Evolutionary conservation across 202 grass and related monocot species (phyloP).

Genomic region (Carex sylvatica): DNA sequence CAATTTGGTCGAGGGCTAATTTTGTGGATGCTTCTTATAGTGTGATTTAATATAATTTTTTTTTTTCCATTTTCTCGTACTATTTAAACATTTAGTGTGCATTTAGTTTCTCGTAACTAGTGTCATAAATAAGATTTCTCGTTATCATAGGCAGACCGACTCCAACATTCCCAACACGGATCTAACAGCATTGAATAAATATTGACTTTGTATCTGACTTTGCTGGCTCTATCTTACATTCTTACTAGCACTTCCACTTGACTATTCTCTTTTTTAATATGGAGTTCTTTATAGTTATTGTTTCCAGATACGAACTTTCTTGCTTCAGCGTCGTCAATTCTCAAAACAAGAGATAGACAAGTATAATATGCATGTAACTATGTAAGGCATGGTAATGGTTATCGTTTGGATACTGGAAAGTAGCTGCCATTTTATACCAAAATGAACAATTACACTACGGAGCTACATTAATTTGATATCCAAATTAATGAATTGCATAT

Average conservation of each 20-base stretch:
- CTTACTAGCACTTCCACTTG: background rate
- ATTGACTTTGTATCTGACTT: background rate
- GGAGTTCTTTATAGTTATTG: background rate
- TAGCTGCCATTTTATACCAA: too few species aligned
- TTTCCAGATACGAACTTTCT: background rate
- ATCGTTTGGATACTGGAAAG: too few species aligned
- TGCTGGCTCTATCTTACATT: background rate
- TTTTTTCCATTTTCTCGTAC: background rate
- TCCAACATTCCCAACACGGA: background rate
- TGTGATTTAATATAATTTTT: background rate
- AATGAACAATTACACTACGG: too few species aligned
- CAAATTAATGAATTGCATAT: too few species aligned
- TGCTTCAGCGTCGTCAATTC: background rate
- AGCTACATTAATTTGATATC: too few species aligned
- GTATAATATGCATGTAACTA: background rate
- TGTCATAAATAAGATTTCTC: background rate
- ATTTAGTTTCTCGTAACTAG: constrained; percentile 9
- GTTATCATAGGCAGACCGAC: background rate
- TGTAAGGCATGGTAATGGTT: background rate
- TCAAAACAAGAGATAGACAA: background rate
- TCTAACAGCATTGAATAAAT: background rate
- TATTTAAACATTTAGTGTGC: background rate
- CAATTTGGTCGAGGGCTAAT: background rate
- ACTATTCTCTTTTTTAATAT: background rate
- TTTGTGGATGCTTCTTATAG: background rate